Evolutionary conservation across 768 basidiomycete genomes (phyloP).

Genomic region (Russula foetens): DNA sequence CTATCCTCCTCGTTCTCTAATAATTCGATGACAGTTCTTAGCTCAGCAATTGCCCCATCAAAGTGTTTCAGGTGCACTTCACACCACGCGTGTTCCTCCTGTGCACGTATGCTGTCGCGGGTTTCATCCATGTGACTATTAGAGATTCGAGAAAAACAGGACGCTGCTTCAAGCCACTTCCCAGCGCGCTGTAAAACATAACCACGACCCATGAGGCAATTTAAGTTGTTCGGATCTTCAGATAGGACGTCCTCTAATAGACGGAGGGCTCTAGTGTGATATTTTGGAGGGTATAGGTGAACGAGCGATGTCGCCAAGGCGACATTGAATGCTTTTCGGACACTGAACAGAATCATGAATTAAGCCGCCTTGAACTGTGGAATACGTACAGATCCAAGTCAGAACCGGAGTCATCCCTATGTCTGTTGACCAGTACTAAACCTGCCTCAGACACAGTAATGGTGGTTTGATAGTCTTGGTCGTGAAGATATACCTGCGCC

Average conservation of each 20-base stretch:
- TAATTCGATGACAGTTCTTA: conserved; percentile 41
- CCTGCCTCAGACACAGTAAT: conserved; percentile 67
- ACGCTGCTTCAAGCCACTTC: conserved; percentile 61
- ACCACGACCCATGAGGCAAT: conserved; percentile 66
- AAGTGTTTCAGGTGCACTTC: conserved; percentile 42
- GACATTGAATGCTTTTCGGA: conserved; percentile 59
- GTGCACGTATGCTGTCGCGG: conserved; percentile 49
- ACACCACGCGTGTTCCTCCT: conserved; percentile 87
- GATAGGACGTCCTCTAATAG: conserved; percentile 67
- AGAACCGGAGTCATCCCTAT: conserved; percentile 53
- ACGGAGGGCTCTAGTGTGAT: conserved; percentile 69
- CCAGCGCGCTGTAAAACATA: conserved; percentile 57
- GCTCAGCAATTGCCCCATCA: conserved; percentile 37
- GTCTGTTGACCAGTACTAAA: conserved; percentile 42
- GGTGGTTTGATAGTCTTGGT: conserved; percentile 67
- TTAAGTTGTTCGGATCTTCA: conserved; percentile 51
- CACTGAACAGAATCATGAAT: conserved; percentile 33
- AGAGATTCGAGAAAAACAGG: conserved; percentile 51
- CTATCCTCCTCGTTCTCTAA: conserved; percentile 40
- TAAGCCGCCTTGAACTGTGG: background rate
- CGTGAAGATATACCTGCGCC: conserved; percentile 54
- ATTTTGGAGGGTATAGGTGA: conserved; percentile 82
- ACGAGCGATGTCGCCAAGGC: conserved; percentile 70
- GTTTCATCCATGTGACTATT: conserved; percentile 39
- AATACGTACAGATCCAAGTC: conserved; percentile 42